Conservation (phyloP, 495 filamentous ascomycete species). For the Podospora sp. region DNA sequence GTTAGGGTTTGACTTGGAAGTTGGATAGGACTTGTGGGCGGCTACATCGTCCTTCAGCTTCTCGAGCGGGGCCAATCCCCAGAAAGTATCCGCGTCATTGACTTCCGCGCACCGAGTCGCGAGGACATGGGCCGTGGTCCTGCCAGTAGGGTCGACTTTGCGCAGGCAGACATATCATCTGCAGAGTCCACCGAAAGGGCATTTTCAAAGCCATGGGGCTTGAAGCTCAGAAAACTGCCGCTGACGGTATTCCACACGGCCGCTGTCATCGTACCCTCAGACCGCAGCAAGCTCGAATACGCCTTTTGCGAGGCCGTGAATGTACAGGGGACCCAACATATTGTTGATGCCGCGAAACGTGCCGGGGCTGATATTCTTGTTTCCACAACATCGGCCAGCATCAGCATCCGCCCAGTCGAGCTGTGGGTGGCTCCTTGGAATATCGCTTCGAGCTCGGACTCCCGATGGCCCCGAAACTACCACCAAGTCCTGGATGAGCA, state of each 20-base stretch:
- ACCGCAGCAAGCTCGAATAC: slow-evolving; percentile 41
- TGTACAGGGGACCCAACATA: slow-evolving; percentile 60
- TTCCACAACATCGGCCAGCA: slow-evolving; percentile 61
- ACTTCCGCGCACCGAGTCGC: slow-evolving; percentile 41
- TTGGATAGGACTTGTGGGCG: slow-evolving; percentile 44
- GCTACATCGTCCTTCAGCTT: slow-evolving; percentile 49
- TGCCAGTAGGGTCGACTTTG: slow-evolving; percentile 40
- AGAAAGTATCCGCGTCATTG: slow-evolving; percentile 45
- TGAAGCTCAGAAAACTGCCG: slow-evolving; percentile 35
- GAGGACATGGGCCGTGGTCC: slow-evolving; percentile 39
- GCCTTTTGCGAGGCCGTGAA: slow-evolving; percentile 52
- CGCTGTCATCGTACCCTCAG: slow-evolving; percentile 48
- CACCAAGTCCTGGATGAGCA: slow-evolving; percentile 51
- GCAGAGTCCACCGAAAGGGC: slow-evolving; percentile 36
- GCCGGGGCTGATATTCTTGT: slow-evolving; percentile 57
- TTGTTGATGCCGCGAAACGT: slow-evolving; percentile 54
- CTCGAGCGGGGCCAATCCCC: slow-evolving; percentile 46
- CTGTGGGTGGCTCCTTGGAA: slow-evolving; percentile 57
- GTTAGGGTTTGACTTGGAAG: slow-evolving; percentile 14
- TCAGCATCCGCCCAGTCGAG: slow-evolving; percentile 49
- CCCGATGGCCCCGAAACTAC: slow-evolving; percentile 37
- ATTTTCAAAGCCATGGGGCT: slow-evolving; percentile 42
- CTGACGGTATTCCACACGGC: slow-evolving; percentile 52
- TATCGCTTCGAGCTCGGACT: slow-evolving; percentile 21
- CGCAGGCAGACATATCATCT: slow-evolving; percentile 47